Evolutionary conservation across 2,329 filamentous ascomycete species (phyloP).

Genomic region (Neurospora sp.): DNA sequence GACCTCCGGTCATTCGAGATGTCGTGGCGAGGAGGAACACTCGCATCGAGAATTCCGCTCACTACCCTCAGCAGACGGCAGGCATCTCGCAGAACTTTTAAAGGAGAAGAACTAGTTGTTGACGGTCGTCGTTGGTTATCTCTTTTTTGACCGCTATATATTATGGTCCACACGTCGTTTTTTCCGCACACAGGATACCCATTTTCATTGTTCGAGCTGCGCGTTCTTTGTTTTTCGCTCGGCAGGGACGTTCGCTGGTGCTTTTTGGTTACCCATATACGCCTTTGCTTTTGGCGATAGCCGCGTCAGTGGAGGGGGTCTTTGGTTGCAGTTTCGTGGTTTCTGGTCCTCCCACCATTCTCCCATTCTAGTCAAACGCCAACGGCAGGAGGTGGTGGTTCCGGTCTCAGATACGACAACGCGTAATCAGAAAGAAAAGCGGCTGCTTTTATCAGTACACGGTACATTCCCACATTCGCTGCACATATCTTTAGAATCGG

Average conservation of each 20-base stretch:
- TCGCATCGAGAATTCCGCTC: slow-evolving; percentile 81
- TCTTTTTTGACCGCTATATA: not conserved
- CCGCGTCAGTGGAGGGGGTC: not conserved
- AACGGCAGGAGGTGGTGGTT: not conserved
- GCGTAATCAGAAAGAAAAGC: not conserved
- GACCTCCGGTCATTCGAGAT: slow-evolving; percentile 81
- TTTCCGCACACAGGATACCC: not conserved
- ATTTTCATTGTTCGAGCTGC: not conserved
- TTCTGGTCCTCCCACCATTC: not conserved
- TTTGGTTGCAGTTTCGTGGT: not conserved
- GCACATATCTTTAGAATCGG: not conserved
- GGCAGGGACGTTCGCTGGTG: not conserved
- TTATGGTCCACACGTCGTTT: not conserved
- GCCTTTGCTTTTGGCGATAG: not conserved
- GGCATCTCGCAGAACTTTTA: slow-evolving; percentile 98
- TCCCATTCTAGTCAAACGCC: not conserved
- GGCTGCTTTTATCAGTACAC: not conserved
- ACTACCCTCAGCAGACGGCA: slow-evolving; percentile 85
- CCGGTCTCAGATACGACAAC: not conserved
- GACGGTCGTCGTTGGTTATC: not conserved
- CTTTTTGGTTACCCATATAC: not conserved
- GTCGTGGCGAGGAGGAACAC: slow-evolving; percentile 89
- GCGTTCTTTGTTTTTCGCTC: not conserved
- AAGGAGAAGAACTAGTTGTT: slow-evolving; percentile 4
- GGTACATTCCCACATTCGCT: not conserved